phyloP scores from a whole-genome alignment of 1,284 basidiomycete genomes.

The Malassezia caprae region DNA sequence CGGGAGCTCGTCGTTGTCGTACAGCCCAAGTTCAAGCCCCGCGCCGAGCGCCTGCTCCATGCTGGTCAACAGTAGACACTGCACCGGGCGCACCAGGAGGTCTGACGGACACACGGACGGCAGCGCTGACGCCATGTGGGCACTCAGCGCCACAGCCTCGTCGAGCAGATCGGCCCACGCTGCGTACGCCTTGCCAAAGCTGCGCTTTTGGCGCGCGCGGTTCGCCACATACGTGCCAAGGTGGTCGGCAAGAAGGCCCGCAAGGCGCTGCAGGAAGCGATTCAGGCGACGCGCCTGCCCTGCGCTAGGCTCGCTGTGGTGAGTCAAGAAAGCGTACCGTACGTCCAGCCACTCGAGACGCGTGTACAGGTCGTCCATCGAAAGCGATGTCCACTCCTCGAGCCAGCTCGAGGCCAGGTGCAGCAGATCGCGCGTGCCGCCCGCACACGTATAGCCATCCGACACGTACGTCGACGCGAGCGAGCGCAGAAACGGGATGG shows the following conservation, averaged over 20 bases:
- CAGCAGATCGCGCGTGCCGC: conserved; percentile 5
- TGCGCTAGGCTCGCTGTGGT: neutral
- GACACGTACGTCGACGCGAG: neutral
- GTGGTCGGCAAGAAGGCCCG: neutral
- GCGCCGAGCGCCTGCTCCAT: conserved; percentile 3
- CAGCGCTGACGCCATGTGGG: neutral
- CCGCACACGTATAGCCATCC: neutral
- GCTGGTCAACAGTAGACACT: neutral
- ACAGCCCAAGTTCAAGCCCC: conserved; percentile 14
- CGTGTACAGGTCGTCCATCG: neutral
- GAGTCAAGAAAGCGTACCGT: neutral
- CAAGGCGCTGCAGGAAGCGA: conserved; percentile 7
- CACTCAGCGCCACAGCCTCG: neutral
- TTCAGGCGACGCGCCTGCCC: neutral
- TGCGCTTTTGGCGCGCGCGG: conserved; percentile 14
- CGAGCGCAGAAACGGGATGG: conserved; percentile 14
- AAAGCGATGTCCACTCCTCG: neutral
- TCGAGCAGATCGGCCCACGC: conserved; percentile 13
- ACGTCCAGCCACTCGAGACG: conserved; percentile 6
- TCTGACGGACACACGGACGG: neutral
- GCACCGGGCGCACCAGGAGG: neutral
- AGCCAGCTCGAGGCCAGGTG: neutral
- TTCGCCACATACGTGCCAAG: conserved; percentile 4
- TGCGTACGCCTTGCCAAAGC: conserved; percentile 8
- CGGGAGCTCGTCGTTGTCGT: neutral